phyloP scores from a whole-genome alignment of 2,329 filamentous ascomycete genomes.

The Phyllosticta citrichinensis region DNA sequence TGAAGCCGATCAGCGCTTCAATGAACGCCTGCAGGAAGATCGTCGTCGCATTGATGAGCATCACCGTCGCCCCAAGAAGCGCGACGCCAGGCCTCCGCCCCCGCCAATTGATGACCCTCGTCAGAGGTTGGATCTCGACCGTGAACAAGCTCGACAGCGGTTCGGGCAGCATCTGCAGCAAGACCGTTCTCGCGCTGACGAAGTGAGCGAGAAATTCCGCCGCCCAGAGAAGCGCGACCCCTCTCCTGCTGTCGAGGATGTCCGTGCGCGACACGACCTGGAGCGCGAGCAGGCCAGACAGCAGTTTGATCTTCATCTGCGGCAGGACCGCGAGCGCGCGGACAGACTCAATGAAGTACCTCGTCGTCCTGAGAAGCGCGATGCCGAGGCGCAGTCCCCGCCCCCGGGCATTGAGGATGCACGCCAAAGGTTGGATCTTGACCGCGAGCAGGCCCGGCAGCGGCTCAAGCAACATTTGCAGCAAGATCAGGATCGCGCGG shows the following conservation, averaged over 20 bases:
- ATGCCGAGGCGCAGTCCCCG: not conserved
- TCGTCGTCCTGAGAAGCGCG: not conserved
- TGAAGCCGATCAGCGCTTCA: too few species aligned
- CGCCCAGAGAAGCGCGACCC: not conserved
- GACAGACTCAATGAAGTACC: not conserved
- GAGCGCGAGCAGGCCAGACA: not conserved
- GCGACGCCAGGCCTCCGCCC: too few species aligned
- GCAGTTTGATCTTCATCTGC: not conserved
- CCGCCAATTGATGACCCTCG: too few species aligned
- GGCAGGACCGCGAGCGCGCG: not conserved
- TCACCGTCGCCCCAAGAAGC: not conserved
- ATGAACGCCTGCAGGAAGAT: too few species aligned
- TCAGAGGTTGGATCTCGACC: not conserved
- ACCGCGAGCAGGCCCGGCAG: not conserved
- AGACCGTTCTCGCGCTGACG: not conserved
- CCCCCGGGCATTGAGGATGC: not conserved
- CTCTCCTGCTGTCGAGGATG: not conserved
- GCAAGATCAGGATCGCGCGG: not conserved
- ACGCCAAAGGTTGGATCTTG: not conserved
- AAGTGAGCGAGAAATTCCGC: not conserved
- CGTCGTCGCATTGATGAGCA: too few species aligned
- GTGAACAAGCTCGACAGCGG: not conserved
- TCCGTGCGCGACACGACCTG: not conserved
- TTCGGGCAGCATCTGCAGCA: not conserved
- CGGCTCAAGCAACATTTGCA: too few species aligned